Evolutionary conservation across 352 stramenopile genomes (phyloP).

Genomic region (Phytophthora cajani): DNA sequence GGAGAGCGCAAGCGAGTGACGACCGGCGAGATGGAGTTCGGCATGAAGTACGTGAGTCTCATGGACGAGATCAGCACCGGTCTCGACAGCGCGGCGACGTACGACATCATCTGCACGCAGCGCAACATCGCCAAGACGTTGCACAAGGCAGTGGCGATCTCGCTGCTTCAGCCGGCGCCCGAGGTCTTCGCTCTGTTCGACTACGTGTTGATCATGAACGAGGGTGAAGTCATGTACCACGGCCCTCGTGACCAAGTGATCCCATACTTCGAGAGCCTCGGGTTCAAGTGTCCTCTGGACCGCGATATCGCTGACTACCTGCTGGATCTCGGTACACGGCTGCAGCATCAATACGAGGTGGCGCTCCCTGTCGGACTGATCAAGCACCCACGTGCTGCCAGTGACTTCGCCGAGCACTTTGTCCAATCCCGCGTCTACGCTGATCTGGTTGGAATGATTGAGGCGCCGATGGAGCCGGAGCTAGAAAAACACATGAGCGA

Average conservation of each 20-base stretch:
- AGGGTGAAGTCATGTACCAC: slow-evolving; percentile 41
- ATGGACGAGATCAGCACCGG: slow-evolving; percentile 71
- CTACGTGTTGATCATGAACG: slow-evolving; percentile 42
- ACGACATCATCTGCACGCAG: slow-evolving; percentile 45
- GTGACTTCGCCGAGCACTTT: slow-evolving; percentile 46
- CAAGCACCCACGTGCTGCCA: slow-evolving; percentile 22
- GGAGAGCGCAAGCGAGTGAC: slow-evolving; percentile 69
- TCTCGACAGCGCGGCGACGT: slow-evolving; percentile 44
- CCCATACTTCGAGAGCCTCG: slow-evolving; percentile 17
- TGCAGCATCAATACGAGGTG: slow-evolving; percentile 42
- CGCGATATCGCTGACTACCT: slow-evolving; percentile 20
- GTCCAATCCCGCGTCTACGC: slow-evolving; percentile 32
- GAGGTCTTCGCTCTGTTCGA: slow-evolving; percentile 49
- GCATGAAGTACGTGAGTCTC: slow-evolving; percentile 60
- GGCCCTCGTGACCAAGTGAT: slow-evolving; percentile 15
- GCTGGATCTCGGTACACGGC: slow-evolving; percentile 38
- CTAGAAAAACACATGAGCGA: slow-evolving; percentile 29
- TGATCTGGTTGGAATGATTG: slow-evolving; percentile 16
- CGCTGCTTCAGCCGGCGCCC: slow-evolving; percentile 79
- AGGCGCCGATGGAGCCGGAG: slow-evolving; percentile 24
- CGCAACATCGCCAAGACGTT: slow-evolving; percentile 40
- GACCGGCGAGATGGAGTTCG: slow-evolving; percentile 85
- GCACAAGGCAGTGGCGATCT: slow-evolving; percentile 57
- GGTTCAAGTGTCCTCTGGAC: slow-evolving; percentile 15
- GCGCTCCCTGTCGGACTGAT: slow-evolving; percentile 13